These are phyloP conservation scores for Penicillium herquei DNA, from an alignment of 495 filamentous ascomycete genomes.

Conservation along the genomic window DNA sequence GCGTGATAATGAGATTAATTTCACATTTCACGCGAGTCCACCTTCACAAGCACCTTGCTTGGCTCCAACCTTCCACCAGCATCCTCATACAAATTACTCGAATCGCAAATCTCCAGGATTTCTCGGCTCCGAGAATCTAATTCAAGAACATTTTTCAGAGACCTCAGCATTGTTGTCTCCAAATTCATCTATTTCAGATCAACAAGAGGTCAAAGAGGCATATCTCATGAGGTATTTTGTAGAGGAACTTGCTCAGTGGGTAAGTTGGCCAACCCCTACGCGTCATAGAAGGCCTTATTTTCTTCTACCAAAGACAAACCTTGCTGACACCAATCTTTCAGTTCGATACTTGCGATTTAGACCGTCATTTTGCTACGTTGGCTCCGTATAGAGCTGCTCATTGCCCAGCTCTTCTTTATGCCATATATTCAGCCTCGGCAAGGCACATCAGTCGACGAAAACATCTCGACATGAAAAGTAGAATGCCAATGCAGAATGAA, in stretches of 20 bases:
- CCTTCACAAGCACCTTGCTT: no score
- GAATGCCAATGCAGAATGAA: background rate
- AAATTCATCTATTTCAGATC: background rate
- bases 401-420: slow-evolving; percentile 12
- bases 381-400: slow-evolving; percentile 4
- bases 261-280: background rate
- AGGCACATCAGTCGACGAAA: slow-evolving; percentile 12
- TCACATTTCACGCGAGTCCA: no score
- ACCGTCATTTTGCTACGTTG: slow-evolving; percentile 8
- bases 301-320: no score
- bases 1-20: no score
- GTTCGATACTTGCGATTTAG: slow-evolving; percentile 15
- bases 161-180: background rate
- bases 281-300: no score
- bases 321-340: background rate
- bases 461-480: background rate
- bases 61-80: no score
- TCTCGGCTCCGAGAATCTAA: background rate
- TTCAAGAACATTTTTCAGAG: no score
- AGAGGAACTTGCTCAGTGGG: slow-evolving; percentile 6
- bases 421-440: slow-evolving; percentile 11
- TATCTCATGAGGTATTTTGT: slow-evolving; percentile 4
- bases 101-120: background rate
- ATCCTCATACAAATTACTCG: no score
- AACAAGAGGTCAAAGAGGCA: background rate